Evolutionary conservation across 805 yeast genomes (phyloP), one percentile per base, ranked within the genome.

Genomic region (Metschnikowia continentalis): DNA sequence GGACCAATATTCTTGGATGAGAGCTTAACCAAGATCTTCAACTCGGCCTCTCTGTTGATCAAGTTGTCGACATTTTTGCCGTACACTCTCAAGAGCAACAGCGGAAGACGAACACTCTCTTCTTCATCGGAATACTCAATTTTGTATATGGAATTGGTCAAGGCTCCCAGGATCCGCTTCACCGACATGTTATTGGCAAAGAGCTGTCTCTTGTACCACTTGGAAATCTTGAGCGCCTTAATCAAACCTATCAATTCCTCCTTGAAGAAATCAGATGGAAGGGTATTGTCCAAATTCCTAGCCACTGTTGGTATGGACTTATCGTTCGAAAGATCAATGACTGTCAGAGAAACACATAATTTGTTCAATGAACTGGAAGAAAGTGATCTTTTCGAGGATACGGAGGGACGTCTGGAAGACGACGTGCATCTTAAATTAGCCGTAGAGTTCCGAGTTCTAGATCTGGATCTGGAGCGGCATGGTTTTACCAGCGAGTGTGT

Each of bases 131-230:
- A 55, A 48, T 87, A 84, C 60, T 79, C 84, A 3, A 94, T 79
- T 61, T 83, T 83, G 66, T 86, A 94, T 49, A 92, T 87, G 33
- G 91, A 86, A 66, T 94, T 94, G 19, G 98, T 94, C 65, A 94
- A 77, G 0, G 99, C 99, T 19, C 99, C 98, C 35, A 88, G 81
- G 46, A 94, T 89, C 56, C 96, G 78, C 38, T 70, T 74, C 19
- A 91, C 66, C 20, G 68, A 73, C 37, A 92, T 66, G 36, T 72
- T 67, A 7, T 72, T 59, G 55, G 61, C 60, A 3, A 65, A 63
- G 54, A 74, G 76, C 47, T 57, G 71, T 32, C 84, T 77, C 54
- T 75, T 75, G 59, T 83, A 81, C 99, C 99, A 94, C 66, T 86
- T 85, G 33, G 89, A 79, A 40, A 94, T 82, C 49, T 77, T 76